Evolutionary conservation across 208 protist species (phyloP).

Genomic region (Endotrypanum monterogeii): DNA sequence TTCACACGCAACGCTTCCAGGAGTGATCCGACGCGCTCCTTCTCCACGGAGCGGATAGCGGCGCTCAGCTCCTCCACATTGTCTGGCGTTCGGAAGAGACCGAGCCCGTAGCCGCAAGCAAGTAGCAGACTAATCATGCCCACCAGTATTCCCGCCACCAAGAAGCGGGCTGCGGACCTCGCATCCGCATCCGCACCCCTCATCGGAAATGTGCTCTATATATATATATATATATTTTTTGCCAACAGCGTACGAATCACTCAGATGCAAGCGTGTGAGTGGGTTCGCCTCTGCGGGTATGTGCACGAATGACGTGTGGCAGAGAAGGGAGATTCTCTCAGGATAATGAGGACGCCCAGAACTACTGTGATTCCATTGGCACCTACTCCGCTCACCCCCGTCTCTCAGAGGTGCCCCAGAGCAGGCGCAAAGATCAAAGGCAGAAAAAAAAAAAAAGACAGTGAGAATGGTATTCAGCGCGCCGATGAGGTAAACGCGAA

Average conservation of each 20-base stretch:
- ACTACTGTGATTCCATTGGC: not conserved
- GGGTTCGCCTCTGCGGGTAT: not conserved
- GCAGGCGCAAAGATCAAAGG: not conserved
- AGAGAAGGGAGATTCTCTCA: not conserved
- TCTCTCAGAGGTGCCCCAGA: not conserved
- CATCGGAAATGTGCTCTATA: no score
- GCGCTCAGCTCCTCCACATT: conserved; percentile 18
- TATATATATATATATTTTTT: not conserved
- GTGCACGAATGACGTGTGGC: not conserved
- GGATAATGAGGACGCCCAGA: not conserved
- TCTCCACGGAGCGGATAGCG: conserved; percentile 27
- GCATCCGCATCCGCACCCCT: not conserved
- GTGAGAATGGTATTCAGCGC: not conserved
- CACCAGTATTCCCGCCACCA: conserved; percentile 17
- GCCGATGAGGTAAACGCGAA: not conserved
- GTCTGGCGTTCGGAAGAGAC: not conserved
- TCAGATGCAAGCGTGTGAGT: not conserved
- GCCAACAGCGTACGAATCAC: not conserved
- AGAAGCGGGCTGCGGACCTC: conserved; percentile 16
- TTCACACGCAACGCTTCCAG: conserved; percentile 8
- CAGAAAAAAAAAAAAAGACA: not conserved
- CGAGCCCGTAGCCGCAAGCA: conserved; percentile 14
- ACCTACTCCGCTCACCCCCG: no score
- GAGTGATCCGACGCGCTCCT: not conserved
- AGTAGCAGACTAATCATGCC: conserved; percentile 14